Base-by-base conservation (phyloP, 805 yeast species). In the Lachancea thermotolerans region DNA sequence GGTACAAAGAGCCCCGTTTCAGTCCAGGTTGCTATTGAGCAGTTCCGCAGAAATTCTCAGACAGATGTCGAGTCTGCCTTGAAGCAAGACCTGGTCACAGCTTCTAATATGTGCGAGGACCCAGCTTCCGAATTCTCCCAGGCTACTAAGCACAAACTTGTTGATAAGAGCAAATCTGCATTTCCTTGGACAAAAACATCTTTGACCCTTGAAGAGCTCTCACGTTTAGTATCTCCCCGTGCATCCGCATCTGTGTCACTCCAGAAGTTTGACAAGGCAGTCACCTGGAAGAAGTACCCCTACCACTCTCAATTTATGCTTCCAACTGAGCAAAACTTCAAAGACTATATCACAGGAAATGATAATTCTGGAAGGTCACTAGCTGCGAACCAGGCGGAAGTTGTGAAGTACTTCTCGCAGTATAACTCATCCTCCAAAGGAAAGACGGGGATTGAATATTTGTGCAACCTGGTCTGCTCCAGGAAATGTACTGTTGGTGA, bases 1-100 rank as follows among this genome's bases (percentile, higher is more conserved):
- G 65, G 69, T 39, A 66, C 74, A 40, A 85, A 89, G 64, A 85
- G 95, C 4, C 85, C 86, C 37, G 72, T 86, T n/a, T 83, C 95
- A 15, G 69, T 88, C 53, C 80, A 83, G 58, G 79, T 89, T 35
- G 79, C 86, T 2, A 73, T 81, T 52, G 82, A 79, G 47, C 71
- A 86, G 50, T 69, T 89, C 62, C 77, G 82, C 56, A 70, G 74
- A 48, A 86, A 88, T 42, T 60, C 74, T 17, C 58, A 68, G 32
- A 71, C 78, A 48, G 73, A 82, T 49, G 78, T 88, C 54, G 73
- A 74, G 44, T 69, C 78, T 40, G 85, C 91, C 32, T 68, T 93
- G 47, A 77, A 77, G 53, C 75, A 78, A 55, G 98, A 93, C 65
- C 72, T 85, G 62, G 70, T 72, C 47, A 67, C 89, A 17, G 96